A percentile compares a stretch with the other conserved stretches of the same genome.
Conservation (phyloP, 345 rosid genomes). For the Populus euphratica region DNA sequence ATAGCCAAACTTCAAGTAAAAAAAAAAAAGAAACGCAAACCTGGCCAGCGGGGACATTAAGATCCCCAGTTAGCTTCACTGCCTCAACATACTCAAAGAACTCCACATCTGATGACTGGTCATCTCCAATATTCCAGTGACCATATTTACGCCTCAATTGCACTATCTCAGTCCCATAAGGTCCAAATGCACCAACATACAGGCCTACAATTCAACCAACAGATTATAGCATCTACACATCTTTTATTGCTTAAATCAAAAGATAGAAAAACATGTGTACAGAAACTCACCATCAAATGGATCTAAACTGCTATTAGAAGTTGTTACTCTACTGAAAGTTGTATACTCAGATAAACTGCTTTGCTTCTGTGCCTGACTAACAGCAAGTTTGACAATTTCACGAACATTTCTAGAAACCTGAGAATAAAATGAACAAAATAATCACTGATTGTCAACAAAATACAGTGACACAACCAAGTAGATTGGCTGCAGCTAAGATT, state of each 20-base stretch:
- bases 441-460: conserved; percentile 4
- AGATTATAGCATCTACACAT: neutral
- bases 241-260: neutral
- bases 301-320: conserved; percentile 62
- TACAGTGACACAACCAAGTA: neutral
- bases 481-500: neutral
- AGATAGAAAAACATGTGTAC: neutral
- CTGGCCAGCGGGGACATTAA: conserved; percentile 97
- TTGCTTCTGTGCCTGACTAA: conserved; percentile 69
- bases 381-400: conserved; percentile 80
- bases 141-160: conserved; percentile 89
- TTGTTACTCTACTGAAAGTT: conserved; percentile 60
- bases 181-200: conserved; percentile 93
- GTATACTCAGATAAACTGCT: conserved; percentile 64
- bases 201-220: conserved; percentile 52
- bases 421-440: conserved; percentile 12
- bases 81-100: conserved; percentile 96
- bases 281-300: conserved; percentile 69
- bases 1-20: neutral
- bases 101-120: conserved; percentile 57
- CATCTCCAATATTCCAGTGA: conserved; percentile 62
- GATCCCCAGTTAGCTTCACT: conserved; percentile 96
- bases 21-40: conserved; percentile 32
- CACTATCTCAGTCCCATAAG: conserved; percentile 89
- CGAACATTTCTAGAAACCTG: conserved; percentile 80